These are phyloP conservation scores for Tylopilus rubrobrunneus DNA, from an alignment of 768 basidiomycete genomes.

Conservation along the genomic window DNA sequence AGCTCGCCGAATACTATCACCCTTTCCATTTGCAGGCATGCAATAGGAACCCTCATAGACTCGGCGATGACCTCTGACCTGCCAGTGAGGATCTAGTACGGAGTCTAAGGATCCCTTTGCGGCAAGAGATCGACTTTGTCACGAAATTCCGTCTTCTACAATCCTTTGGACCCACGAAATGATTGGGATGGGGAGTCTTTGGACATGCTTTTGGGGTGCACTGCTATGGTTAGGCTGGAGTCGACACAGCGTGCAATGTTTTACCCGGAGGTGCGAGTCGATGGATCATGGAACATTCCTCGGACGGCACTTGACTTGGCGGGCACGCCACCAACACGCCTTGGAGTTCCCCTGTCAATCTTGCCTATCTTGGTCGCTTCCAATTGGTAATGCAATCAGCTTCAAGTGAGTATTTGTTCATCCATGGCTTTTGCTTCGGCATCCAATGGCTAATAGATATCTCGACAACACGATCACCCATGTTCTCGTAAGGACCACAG, in stretches of 20 bases:
- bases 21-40: too few species aligned
- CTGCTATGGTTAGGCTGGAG: background rate
- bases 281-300: background rate
- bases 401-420: conserved; percentile 2
- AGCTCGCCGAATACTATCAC: too few species aligned
- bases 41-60: too few species aligned
- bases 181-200: background rate
- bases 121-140: background rate
- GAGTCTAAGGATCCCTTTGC: background rate
- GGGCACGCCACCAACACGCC: background rate
- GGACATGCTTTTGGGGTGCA: too few species aligned
- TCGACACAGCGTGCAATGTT: background rate
- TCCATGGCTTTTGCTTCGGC: conserved; percentile 1
- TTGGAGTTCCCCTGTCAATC: background rate
- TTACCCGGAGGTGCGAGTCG: background rate
- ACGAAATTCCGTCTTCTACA: background rate
- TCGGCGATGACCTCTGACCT: too few species aligned
- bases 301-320: background rate
- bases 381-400: background rate
- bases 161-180: background rate
- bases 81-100: background rate
- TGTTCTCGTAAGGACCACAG: conserved; percentile 7
- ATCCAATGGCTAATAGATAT: conserved; percentile 12
- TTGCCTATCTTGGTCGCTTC: background rate
- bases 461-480: conserved; percentile 3